Evolutionary conservation across 768 basidiomycete genomes (phyloP).

Genomic region (Leccinum subtestaceum): DNA sequence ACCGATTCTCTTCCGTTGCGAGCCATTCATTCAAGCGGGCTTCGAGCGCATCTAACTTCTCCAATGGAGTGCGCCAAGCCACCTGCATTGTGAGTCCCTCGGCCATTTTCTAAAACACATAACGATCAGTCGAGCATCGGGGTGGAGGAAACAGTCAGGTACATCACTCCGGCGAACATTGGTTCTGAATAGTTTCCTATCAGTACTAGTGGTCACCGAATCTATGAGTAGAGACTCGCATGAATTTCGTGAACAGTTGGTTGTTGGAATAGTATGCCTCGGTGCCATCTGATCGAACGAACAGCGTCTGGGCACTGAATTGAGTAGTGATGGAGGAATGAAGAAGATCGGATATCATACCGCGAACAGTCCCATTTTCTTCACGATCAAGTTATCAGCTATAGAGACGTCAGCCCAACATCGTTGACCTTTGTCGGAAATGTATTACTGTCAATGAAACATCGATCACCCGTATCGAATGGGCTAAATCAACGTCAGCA

Average conservation of each 20-base stretch:
- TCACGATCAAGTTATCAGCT: slow-evolving; percentile 73
- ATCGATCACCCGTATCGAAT: slow-evolving; percentile 81
- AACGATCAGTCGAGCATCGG: slow-evolving; percentile 11
- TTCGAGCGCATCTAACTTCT: slow-evolving; percentile 70
- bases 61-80: slow-evolving; percentile 70
- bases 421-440: not conserved
- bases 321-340: not conserved
- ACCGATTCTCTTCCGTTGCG: slow-evolving; percentile 73
- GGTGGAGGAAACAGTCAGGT: slow-evolving; percentile 20
- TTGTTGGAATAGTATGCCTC: slow-evolving; percentile 83
- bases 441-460: slow-evolving; percentile 60
- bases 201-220: not conserved
- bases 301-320: slow-evolving; percentile 49
- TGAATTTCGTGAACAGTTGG: slow-evolving; percentile 70
- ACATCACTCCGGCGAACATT: slow-evolving; percentile 74
- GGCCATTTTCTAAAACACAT: slow-evolving; percentile 51
- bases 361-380: slow-evolving; percentile 78
- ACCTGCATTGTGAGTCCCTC: slow-evolving; percentile 69
- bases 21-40: slow-evolving; percentile 71
- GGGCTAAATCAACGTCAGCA: slow-evolving; percentile 42
- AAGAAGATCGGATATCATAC: slow-evolving; percentile 32
- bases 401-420: slow-evolving; percentile 6
- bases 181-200: slow-evolving; percentile 39
- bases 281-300: slow-evolving; percentile 68
- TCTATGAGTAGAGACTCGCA: slow-evolving; percentile 40